These are phyloP conservation scores for Cytospora piceae DNA, from an alignment of 2,329 filamentous ascomycete species.

Conservation along the genomic window DNA sequence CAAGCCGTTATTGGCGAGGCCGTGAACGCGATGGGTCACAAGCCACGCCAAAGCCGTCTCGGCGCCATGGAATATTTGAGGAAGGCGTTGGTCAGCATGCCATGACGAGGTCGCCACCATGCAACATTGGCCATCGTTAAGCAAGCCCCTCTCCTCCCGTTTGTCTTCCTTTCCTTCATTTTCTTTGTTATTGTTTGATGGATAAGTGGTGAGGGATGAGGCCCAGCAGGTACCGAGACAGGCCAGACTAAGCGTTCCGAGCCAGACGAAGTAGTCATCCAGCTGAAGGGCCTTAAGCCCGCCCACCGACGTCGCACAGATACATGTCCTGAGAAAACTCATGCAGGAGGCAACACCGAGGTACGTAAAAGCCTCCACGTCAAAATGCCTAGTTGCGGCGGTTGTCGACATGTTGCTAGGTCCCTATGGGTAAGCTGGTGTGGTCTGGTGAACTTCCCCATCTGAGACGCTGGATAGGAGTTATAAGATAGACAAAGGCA, in stretches of 20 bases:
- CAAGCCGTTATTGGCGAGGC: slow-evolving; percentile 59
- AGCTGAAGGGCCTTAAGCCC: slow-evolving; percentile 33
- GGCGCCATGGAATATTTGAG: slow-evolving; percentile 22
- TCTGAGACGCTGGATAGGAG: neutral
- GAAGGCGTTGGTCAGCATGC: neutral
- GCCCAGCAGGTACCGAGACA: neutral
- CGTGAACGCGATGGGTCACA: slow-evolving; percentile 35
- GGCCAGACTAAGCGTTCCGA: slow-evolving; percentile 28
- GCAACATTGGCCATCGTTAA: neutral
- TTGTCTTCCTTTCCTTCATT: too few relatives aligned
- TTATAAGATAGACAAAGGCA: neutral
- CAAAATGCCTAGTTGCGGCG: neutral
- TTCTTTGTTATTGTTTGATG: too few relatives aligned
- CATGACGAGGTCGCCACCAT: neutral
- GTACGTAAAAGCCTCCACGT: slow-evolving; percentile 21
- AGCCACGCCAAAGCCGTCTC: neutral
- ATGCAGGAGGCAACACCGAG: slow-evolving; percentile 35
- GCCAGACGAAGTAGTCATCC: slow-evolving; percentile 38
- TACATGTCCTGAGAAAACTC: slow-evolving; percentile 37
- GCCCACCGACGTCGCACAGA: slow-evolving; percentile 34
- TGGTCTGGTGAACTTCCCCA: neutral
- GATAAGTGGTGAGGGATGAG: too few relatives aligned
- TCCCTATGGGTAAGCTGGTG: neutral
- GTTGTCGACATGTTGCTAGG: neutral
- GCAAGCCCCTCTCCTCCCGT: neutral